phyloP scores from a whole-genome alignment of 2,329 filamentous ascomycete species.

The Periglandula ipomoeae region DNA sequence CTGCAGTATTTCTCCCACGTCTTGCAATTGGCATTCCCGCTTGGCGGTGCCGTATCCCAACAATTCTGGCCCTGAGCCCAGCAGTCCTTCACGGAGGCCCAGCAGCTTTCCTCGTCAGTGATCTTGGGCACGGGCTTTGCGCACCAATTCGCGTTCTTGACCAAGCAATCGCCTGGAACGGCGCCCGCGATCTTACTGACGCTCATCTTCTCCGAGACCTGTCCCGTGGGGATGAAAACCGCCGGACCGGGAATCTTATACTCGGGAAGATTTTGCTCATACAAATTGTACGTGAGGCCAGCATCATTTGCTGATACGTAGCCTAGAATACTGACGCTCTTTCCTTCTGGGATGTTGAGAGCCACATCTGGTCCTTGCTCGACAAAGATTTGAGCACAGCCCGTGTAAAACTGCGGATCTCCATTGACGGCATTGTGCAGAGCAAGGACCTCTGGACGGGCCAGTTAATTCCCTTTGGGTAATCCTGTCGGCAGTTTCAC shows the following conservation, averaged over 20 bases:
- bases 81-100: conserved; percentile 44
- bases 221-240: conserved; percentile 35
- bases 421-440: conserved; percentile 51
- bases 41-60: conserved; percentile 48
- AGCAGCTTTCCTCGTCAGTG: conserved; percentile 48
- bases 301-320: conserved; percentile 46
- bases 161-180: conserved; percentile 46
- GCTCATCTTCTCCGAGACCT: conserved; percentile 10
- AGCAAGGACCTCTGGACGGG: conserved; percentile 60
- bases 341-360: conserved; percentile 22
- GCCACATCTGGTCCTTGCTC: conserved; percentile 34
- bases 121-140: conserved; percentile 51
- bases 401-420: conserved; percentile 64
- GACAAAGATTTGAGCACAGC: conserved; percentile 64
- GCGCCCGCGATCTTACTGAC: conserved; percentile 30
- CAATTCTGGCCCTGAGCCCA: conserved; percentile 52
- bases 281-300: conserved; percentile 57
- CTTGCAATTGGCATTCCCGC: conserved; percentile 49
- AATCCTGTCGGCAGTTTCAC: conserved; percentile 53
- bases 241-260: conserved; percentile 47
- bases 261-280: conserved; percentile 33
- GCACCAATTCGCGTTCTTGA: conserved; percentile 67
- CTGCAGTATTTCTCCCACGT: conserved; percentile 56
- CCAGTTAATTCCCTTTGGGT: conserved; percentile 59
- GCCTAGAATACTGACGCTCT: conserved; percentile 53